Base-by-base conservation (phyloP, 352 stramenopile species). In the Blastocystis sp. region DNA sequence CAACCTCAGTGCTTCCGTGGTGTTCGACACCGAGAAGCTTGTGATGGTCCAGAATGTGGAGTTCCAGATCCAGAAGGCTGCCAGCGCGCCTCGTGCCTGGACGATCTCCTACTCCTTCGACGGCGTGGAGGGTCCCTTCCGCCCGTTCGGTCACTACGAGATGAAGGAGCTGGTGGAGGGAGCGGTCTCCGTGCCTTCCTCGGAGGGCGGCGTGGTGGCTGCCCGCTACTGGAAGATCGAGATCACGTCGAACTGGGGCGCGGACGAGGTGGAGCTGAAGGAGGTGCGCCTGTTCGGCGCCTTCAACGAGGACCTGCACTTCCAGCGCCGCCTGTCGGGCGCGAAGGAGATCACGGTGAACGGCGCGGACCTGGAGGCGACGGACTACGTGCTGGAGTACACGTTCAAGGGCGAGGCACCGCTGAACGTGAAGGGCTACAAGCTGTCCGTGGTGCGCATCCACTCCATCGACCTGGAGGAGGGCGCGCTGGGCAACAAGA, bases 21-120 rank as follows among this genome's bases (percentile, higher is more conserved):
- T 84, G 34, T 84, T 84, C 57, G 74, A 84, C 66, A 84, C 74
- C n/a, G 74, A 84, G 74, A 84, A 84, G 74, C 54, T 84, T 52
- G 60, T 68, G 74, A 68, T 84, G 57, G 74, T 84, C 54, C 52
- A 84, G 74, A 54, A 84, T 6, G 61, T 84, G 45, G 54, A 21
- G 34, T 34, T 84, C 19, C 69, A 59, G 43, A 45, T 84, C 28
- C 74, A 84, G 74, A 69, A 84, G 4, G 52, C 60, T 62, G 38
- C 54, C 6, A 59, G 19, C 21, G 74, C 74, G 68, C 74, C 74
- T 84, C 74, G 74, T 84, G 52, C 74, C 17, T 84, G 74, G 74
- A 84, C 74, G 34, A 45, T 84, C 14, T 84, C 74, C 17, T 84
- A 84, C 43, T 84, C 74, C 7, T 84, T 84, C 52, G 40, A 62